Conservation (phyloP, 2,329 filamentous ascomycete species). For the Xylaria polymorpha region DNA sequence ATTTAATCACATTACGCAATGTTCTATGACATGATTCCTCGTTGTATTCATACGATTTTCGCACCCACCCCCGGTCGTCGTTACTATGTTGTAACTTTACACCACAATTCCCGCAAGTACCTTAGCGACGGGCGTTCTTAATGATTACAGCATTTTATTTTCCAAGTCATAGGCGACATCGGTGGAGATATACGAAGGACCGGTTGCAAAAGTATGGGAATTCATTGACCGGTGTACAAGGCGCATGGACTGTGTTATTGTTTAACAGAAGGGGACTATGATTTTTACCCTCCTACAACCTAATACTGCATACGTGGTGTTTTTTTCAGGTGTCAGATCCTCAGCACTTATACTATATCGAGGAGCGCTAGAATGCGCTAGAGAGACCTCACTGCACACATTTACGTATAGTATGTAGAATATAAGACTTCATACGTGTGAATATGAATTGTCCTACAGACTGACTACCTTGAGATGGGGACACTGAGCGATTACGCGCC, state of each 20-base stretch:
- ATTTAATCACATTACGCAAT: conserved; percentile 2
- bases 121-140: conserved; percentile 27
- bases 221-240: conserved; percentile 26
- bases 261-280: conserved; percentile 3
- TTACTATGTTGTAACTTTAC: conserved; percentile 28
- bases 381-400: not conserved
- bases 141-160: conserved; percentile 23
- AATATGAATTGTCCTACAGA: too few relatives aligned
- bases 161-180: not conserved
- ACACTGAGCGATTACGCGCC: not conserved
- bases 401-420: not conserved
- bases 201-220: conserved; percentile 26
- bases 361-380: conserved; percentile 4
- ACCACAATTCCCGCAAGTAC: conserved; percentile 8
- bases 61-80: not conserved
- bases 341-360: not conserved
- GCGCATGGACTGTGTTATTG: conserved; percentile 25
- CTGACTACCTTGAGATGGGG: not conserved
- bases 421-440: not conserved
- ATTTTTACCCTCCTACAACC: conserved; percentile 10
- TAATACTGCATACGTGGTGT: conserved; percentile 17
- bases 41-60: not conserved
- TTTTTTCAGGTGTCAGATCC: conserved; percentile 1
- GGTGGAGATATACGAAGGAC: conserved; percentile 26
- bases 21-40: not conserved